phyloP scores from a whole-genome alignment of 805 yeast genomes.

The Millerozyma acaciae region DNA sequence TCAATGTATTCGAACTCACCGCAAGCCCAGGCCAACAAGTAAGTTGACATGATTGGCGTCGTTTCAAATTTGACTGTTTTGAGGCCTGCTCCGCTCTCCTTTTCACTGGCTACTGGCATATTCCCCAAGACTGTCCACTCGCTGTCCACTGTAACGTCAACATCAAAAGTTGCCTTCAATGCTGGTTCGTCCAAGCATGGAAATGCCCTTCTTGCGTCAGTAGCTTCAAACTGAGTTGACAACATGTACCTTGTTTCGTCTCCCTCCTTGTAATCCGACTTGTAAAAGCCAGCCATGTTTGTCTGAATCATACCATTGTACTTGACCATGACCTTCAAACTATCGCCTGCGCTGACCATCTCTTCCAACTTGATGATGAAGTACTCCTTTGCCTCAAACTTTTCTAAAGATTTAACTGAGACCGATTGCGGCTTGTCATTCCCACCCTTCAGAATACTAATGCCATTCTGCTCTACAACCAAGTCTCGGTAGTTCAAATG shows the following conservation, averaged over 20 bases:
- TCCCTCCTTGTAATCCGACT: conserved; percentile 40
- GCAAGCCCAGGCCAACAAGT: conserved; percentile 55
- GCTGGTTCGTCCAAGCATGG: conserved; percentile 59
- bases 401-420: conserved; percentile 13
- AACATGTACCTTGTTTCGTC: conserved; percentile 38
- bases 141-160: conserved; percentile 33
- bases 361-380: conserved; percentile 54
- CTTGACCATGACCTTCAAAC: conserved; percentile 26
- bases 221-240: conserved; percentile 56
- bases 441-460: conserved; percentile 21
- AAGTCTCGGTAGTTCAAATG: conserved; percentile 48
- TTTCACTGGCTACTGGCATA: conserved; percentile 33
- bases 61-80: conserved; percentile 36
- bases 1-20: conserved; percentile 56
- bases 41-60: conserved; percentile 56
- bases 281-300: conserved; percentile 57
- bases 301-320: conserved; percentile 46
- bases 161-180: conserved; percentile 51
- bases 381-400: conserved; percentile 57
- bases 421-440: conserved; percentile 16
- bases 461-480: conserved; percentile 18
- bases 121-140: conserved; percentile 43
- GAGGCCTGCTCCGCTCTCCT: conserved; percentile 5
- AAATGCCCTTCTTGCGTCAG: conserved; percentile 56
- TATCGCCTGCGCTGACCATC: conserved; percentile 19